Conservation (phyloP, 2,329 filamentous ascomycete genomes). For the Juglanconis juglandina region DNA sequence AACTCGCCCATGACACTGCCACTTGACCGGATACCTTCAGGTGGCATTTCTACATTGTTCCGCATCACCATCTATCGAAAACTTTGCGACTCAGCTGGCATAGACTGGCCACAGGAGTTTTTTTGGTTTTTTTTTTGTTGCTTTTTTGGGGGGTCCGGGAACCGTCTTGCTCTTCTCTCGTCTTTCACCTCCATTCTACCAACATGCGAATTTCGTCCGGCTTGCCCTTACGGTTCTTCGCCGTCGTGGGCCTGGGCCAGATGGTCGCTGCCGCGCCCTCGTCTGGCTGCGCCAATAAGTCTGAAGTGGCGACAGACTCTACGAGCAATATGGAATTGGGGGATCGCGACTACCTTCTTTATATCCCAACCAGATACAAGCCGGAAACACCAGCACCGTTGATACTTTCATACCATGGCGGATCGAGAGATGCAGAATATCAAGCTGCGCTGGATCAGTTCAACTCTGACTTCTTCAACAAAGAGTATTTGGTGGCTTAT, state of each 20-base stretch:
- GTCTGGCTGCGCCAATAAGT: background rate
- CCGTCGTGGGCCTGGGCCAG: background rate
- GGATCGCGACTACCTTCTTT: slow-evolving; percentile 26
- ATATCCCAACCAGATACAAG: slow-evolving; percentile 36
- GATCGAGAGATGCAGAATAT: slow-evolving; percentile 32
- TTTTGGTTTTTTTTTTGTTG: background rate
- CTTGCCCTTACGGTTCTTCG: background rate
- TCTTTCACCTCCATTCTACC: background rate
- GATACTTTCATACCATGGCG: slow-evolving; percentile 46
- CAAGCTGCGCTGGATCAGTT: slow-evolving; percentile 36
- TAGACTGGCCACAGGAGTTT: background rate
- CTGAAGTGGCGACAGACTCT: background rate
- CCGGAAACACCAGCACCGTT: slow-evolving; percentile 32
- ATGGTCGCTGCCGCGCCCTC: background rate
- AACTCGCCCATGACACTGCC: no score
- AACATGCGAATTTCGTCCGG: background rate
- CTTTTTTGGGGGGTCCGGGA: background rate
- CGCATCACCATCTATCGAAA: no score
- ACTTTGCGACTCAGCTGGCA: no score
- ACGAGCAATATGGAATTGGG: background rate
- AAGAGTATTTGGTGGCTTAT: slow-evolving; percentile 37
- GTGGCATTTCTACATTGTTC: no score
- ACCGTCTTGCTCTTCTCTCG: background rate
- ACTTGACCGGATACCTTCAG: no score
- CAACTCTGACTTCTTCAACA: slow-evolving; percentile 34